Conservation (phyloP, 257 asterid genomes). For the Vinca minor region DNA sequence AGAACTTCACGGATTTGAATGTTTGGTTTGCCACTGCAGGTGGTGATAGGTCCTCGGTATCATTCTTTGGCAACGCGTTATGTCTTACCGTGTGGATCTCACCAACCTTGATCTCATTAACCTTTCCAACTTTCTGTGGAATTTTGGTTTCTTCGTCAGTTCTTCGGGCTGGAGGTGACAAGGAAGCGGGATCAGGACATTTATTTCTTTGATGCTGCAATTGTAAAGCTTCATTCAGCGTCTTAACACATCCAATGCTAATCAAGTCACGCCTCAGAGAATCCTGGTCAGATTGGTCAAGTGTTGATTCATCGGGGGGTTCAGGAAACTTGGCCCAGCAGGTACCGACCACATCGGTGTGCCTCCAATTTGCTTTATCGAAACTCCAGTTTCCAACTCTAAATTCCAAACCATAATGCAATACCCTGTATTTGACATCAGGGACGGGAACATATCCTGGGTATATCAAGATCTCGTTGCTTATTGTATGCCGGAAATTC, state of each 20-base stretch:
- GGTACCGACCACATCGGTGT: slow-evolving; percentile 48
- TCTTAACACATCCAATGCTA: slow-evolving; percentile 66
- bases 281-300: slow-evolving; percentile 44
- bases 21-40: slow-evolving; percentile 38
- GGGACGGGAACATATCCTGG: slow-evolving; percentile 78
- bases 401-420: slow-evolving; percentile 86
- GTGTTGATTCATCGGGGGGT: slow-evolving; percentile 65
- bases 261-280: slow-evolving; percentile 66
- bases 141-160: slow-evolving; percentile 24
- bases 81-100: slow-evolving; percentile 11
- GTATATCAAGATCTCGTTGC: slow-evolving; percentile 68
- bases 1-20: slow-evolving; percentile 55
- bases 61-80: slow-evolving; percentile 22
- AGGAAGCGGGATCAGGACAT: slow-evolving; percentile 44
- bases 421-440: slow-evolving; percentile 66
- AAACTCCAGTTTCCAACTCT: slow-evolving; percentile 81
- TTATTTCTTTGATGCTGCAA: slow-evolving; percentile 45
- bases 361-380: slow-evolving; percentile 91
- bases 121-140: slow-evolving; percentile 28
- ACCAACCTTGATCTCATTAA: no score
- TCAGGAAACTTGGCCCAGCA: slow-evolving; percentile 84
- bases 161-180: slow-evolving; percentile 21
- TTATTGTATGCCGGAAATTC: slow-evolving; percentile 63
- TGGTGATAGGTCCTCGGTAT: slow-evolving; percentile 29
- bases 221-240: slow-evolving; percentile 64